Percentiles rank a stretch among this genome's conserved stretches.
phyloP scores from a whole-genome alignment of 371 early-diverging fungal genomes.

The Batrachochytrium dendrobatidis region DNA sequence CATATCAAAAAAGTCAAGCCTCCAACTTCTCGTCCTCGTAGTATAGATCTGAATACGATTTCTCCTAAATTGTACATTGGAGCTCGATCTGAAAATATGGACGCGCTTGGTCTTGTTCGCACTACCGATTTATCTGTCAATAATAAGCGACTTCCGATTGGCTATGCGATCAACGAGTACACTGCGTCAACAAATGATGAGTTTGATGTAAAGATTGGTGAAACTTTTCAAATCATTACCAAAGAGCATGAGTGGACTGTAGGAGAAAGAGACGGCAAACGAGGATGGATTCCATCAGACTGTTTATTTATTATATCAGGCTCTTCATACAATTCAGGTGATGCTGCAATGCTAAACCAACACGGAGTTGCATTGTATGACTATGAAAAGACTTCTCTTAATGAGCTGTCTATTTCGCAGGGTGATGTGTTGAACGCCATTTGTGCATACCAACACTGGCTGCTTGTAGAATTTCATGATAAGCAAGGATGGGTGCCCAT shows the following conservation, averaged over 20 bases:
- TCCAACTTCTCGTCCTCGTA: slow-evolving; percentile 7
- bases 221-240: slow-evolving; percentile 43
- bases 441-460: slow-evolving; percentile 41
- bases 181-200: slow-evolving; percentile 49
- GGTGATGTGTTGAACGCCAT: slow-evolving; percentile 42
- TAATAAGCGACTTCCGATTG: no score
- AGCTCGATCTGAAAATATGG: no score
- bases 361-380: slow-evolving; percentile 48
- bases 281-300: slow-evolving; percentile 56
- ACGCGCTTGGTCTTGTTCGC: no score
- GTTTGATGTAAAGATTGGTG: slow-evolving; percentile 51
- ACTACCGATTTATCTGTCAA: no score
- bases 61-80: no score
- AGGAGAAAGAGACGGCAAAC: slow-evolving; percentile 39
- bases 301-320: slow-evolving; percentile 27
- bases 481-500: slow-evolving; percentile 36
- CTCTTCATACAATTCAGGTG: slow-evolving; percentile 1
- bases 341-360: no score
- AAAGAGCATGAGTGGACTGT: slow-evolving; percentile 50
- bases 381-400: slow-evolving; percentile 36
- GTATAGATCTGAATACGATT: no score
- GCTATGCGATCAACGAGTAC: slow-evolving; percentile 56
- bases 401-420: slow-evolving; percentile 46
- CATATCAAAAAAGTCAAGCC: slow-evolving; percentile 15
- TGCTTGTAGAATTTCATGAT: slow-evolving; percentile 22